These are phyloP conservation scores for Backusella parvicylindrica DNA, from an alignment of 192 early-diverging fungal species.

Conservation along the genomic window DNA sequence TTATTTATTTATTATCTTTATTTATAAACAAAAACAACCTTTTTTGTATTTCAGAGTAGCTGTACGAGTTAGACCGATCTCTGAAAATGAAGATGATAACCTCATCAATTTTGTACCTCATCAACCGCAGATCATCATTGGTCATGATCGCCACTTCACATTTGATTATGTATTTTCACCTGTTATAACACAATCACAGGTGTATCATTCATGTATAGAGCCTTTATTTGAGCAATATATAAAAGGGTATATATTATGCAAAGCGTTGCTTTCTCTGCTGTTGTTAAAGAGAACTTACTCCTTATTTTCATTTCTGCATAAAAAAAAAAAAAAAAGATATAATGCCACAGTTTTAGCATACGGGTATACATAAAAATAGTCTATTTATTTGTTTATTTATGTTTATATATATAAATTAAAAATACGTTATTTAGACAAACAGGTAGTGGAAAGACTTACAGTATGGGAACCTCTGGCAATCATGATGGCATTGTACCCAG, in stretches of 20 bases:
- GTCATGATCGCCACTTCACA: constrained; percentile 57
- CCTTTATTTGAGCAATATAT: constrained; percentile 63
- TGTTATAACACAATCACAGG: constrained; percentile 43
- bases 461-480: constrained; percentile 74
- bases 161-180: constrained; percentile 71
- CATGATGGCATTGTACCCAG: constrained; percentile 65
- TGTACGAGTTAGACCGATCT: constrained; percentile 75
- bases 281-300: background rate
- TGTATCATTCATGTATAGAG: constrained; percentile 59
- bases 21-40: background rate
- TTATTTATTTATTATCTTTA: background rate
- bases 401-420: background rate
- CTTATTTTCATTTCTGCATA: background rate
- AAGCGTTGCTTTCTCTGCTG: background rate
- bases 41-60: constrained; percentile 53
- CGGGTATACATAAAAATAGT: constrained; percentile 45
- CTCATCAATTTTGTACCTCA: constrained; percentile 51
- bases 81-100: constrained; percentile 64
- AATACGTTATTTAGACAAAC: constrained; percentile 58
- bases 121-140: constrained; percentile 50
- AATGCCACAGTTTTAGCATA: constrained; percentile 92
- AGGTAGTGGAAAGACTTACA: constrained; percentile 90
- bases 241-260: constrained; percentile 55
- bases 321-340: constrained; percentile 47
- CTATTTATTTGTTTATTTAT: background rate